These are phyloP conservation scores for Hemileccinum impolitum DNA, from an alignment of 768 basidiomycete species.

Conservation along the genomic window DNA sequence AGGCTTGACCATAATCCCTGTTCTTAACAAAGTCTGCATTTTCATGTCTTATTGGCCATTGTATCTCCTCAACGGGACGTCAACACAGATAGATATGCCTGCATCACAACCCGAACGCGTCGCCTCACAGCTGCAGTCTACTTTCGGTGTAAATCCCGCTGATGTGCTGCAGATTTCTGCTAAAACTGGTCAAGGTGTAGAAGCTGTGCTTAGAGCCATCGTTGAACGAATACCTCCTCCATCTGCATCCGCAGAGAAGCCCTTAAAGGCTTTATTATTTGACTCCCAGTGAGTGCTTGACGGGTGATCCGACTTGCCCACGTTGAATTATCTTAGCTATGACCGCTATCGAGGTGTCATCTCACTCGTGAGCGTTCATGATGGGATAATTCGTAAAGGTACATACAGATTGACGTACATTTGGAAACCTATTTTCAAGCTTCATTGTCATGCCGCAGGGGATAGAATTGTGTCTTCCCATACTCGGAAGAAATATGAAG, in stretches of 20 bases:
- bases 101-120: constrained; percentile 82
- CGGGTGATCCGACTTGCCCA: background rate
- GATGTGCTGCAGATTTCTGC: constrained; percentile 84
- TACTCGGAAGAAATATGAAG: constrained; percentile 85
- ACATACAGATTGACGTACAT: constrained; percentile 1
- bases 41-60: background rate
- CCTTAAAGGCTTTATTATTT: constrained; percentile 84
- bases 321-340: constrained; percentile 51
- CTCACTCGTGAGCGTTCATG: constrained; percentile 78
- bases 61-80: background rate
- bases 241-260: constrained; percentile 43
- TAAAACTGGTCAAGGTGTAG: constrained; percentile 86
- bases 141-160: constrained; percentile 73
- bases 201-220: constrained; percentile 73
- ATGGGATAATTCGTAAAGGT: constrained; percentile 83
- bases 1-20: constrained; percentile 80
- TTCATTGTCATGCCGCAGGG: constrained; percentile 42
- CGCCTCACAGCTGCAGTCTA: constrained; percentile 74
- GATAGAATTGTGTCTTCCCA: constrained; percentile 87
- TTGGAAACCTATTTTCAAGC: background rate
- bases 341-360: constrained; percentile 97
- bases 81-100: constrained; percentile 80
- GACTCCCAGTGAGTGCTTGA: constrained; percentile 73
- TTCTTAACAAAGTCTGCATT: constrained; percentile 78
- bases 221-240: constrained; percentile 86